A percentile compares a stretch with the other conserved stretches of the same genome.
phyloP scores from a whole-genome alignment of 768 basidiomycete genomes.

The Tulasnella sp. region DNA sequence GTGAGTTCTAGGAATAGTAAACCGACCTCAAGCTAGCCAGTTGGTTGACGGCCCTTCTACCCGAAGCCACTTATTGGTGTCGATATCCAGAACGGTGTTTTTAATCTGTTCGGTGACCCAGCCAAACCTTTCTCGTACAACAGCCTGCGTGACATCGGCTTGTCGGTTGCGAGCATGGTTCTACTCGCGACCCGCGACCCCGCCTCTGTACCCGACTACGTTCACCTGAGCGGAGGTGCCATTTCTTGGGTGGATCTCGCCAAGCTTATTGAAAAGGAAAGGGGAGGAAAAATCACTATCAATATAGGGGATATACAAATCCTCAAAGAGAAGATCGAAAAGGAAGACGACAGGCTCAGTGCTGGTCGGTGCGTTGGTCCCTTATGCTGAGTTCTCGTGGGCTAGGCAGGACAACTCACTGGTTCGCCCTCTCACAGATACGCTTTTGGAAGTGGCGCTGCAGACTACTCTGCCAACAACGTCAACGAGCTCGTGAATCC shows the following conservation, averaged over 20 bases:
- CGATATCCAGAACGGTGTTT: constrained; percentile 8
- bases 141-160: background rate
- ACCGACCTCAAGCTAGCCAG: too few relatives aligned
- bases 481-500: constrained; percentile 26
- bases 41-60: too few relatives aligned
- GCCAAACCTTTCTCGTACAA: background rate
- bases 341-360: background rate
- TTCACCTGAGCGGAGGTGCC: background rate
- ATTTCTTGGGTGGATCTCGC: background rate
- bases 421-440: background rate
- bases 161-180: too few relatives aligned
- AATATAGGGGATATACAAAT: too few relatives aligned
- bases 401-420: background rate
- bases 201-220: constrained; percentile 5
- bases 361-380: background rate
- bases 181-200: constrained; percentile 6
- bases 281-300: background rate
- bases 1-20: background rate
- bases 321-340: background rate
- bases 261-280: background rate
- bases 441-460: background rate
- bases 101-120: background rate
- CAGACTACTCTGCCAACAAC: constrained; percentile 16
- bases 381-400: background rate
- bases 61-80: background rate